Conservation (phyloP, 345 rosid species). For the Salix brachista region DNA sequence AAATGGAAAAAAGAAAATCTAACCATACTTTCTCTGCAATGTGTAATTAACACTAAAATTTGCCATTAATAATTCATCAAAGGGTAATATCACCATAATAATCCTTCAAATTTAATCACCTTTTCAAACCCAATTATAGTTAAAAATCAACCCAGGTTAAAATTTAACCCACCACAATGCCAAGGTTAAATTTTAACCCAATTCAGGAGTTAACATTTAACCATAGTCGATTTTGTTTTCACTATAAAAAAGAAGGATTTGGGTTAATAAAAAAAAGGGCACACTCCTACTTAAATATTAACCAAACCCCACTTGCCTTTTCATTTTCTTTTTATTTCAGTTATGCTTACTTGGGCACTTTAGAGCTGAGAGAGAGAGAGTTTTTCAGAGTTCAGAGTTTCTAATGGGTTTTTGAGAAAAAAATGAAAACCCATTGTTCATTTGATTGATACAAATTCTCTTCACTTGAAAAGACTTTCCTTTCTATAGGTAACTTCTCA, state of each 20-base stretch:
- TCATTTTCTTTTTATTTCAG: neutral
- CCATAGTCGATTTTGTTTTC: neutral
- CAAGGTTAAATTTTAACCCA: neutral
- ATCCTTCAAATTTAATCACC: neutral
- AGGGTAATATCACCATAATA: neutral
- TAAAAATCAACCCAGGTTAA: neutral
- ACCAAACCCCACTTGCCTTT: neutral
- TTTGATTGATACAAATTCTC: slow-evolving; percentile 20
- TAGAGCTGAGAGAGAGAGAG: slow-evolving; percentile 2
- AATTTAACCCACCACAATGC: neutral
- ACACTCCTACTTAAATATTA: neutral
- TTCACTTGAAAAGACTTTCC: neutral
- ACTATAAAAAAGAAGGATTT: neutral
- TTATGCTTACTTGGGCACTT: slow-evolving; percentile 6
- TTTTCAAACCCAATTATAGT: neutral
- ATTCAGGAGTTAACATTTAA: slow-evolving; percentile 7
- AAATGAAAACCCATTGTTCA: slow-evolving; percentile 8
- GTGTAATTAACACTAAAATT: neutral
- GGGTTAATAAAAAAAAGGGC: neutral
- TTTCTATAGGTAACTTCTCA: slow-evolving; percentile 10
- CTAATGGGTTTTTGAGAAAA: slow-evolving; percentile 14
- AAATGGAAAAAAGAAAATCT: neutral
- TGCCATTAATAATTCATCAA: no score
- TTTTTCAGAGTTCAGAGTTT: slow-evolving; percentile 8
- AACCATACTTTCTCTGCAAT: neutral